Conservation (phyloP, 345 rosid species). For the Lagerstroemia speciosa region DNA sequence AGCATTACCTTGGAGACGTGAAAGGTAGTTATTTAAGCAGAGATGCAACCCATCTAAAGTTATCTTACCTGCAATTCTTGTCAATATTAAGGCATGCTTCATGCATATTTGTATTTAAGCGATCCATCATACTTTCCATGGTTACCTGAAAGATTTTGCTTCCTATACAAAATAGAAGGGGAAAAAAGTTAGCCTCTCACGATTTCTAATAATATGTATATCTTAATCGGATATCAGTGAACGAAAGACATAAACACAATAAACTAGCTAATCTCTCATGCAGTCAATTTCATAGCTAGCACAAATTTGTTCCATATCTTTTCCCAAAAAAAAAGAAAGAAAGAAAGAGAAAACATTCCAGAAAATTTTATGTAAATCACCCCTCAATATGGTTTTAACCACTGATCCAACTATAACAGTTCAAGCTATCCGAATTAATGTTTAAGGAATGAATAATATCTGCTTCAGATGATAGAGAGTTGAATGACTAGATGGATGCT, state of each 20-base stretch:
- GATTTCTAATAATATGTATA: neutral
- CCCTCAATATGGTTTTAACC: too few relatives aligned
- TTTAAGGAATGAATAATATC: too few relatives aligned
- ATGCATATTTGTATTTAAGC: slow-evolving; percentile 55
- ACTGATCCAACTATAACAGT: too few relatives aligned
- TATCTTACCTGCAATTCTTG: slow-evolving; percentile 58
- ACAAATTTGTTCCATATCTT: too few relatives aligned
- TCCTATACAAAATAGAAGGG: neutral
- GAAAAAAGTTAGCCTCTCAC: neutral
- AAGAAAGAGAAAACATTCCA: too few relatives aligned
- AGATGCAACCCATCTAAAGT: neutral
- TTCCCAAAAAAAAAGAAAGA: too few relatives aligned
- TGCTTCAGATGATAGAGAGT: too few relatives aligned
- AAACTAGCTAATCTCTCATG: neutral
- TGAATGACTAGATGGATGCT: too few relatives aligned
- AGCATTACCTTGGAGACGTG: neutral
- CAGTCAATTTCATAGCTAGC: too few relatives aligned
- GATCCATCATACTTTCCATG: slow-evolving; percentile 60
- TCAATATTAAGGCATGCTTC: slow-evolving; percentile 54
- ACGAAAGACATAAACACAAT: neutral
- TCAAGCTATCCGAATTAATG: too few relatives aligned
- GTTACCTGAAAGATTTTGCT: slow-evolving; percentile 41
- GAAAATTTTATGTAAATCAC: too few relatives aligned
- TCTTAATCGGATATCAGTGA: neutral
- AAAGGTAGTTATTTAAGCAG: neutral